Evolutionary conservation across 2,329 filamentous ascomycete genomes (phyloP).

Genomic region (Neonectria neomacrospora): DNA sequence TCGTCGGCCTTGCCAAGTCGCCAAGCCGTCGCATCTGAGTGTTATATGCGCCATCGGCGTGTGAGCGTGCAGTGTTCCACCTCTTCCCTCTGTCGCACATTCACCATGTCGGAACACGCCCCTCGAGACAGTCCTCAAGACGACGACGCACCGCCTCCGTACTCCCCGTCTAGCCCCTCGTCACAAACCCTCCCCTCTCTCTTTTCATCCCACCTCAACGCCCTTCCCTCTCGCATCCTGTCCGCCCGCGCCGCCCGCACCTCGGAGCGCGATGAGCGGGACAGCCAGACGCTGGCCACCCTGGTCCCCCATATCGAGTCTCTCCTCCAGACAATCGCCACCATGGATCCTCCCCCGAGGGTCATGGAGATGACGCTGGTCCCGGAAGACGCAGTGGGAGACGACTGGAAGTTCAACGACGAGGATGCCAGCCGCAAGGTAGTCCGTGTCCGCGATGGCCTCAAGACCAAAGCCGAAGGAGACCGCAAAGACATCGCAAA

Average conservation of each 20-base stretch:
- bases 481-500: slow-evolving; percentile 23
- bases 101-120: slow-evolving; percentile 16
- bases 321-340: slow-evolving; percentile 54
- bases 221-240: slow-evolving; percentile 52
- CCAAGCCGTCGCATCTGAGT: not conserved
- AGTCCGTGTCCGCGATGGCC: slow-evolving; percentile 43
- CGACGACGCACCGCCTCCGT: slow-evolving; percentile 43
- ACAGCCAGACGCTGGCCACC: slow-evolving; percentile 53
- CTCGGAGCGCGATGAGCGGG: slow-evolving; percentile 50
- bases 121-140: not conserved
- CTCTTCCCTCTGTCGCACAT: not conserved
- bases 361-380: slow-evolving; percentile 59
- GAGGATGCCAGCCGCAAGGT: slow-evolving; percentile 47
- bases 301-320: slow-evolving; percentile 55
- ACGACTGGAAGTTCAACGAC: slow-evolving; percentile 51
- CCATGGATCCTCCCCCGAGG: slow-evolving; percentile 45
- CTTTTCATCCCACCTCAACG: slow-evolving; percentile 50
- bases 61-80: not conserved
- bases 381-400: slow-evolving; percentile 54
- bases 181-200: slow-evolving; percentile 41
- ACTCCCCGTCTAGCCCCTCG: slow-evolving; percentile 35
- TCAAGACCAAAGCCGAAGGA: slow-evolving; percentile 26
- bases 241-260: slow-evolving; percentile 47
- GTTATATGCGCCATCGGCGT: not conserved
- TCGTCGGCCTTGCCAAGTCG: not conserved